Evolutionary conservation across 495 filamentous ascomycete species (phyloP), one percentile per base, ranked within the genome.

Genomic region (Astrocystis sublimbata): DNA sequence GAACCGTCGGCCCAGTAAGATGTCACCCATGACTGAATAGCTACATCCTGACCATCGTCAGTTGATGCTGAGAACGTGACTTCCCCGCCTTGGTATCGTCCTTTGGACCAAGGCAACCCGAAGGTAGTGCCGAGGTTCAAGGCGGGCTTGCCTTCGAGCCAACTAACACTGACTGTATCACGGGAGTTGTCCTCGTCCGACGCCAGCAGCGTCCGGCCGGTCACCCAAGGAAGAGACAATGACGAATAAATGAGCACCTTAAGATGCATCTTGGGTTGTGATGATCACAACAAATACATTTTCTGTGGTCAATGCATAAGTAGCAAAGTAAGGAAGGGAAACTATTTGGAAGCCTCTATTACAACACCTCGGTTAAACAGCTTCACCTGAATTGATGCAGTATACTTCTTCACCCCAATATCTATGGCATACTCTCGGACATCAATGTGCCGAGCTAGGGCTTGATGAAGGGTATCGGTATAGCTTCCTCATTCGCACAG

Each of bases 1-100:
- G 76, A 76, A 28, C 72, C 76, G 62, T 81, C 79, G 8, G 72
- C 69, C 79, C 79, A 81, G 54, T 75, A 75, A 1, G 72, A 76
- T 1, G 71, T 79, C 7, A 74, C 65, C 77, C 78, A 79, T 2
- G 76, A 77, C 55, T 79, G 72, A 7, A 79, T 60, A 5, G 65
- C 64, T 26, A 78, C 65, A 21, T 67, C 46, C 26, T 63, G 38
- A 2, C 68, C 64, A 15, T 58, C 40, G 2, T 68, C 63, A 4
- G 64, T 64, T 36, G 60, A 26, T 23, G 73, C 71, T 10, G 50
- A 65, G 56, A 80, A 76, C 8, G 45, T 58, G 8, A 73, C 76
- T 6, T 68, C 33, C 31, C 69, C 68, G 23, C 70, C 67, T 7
- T 13, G 52, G 60, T 75, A 72, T 53, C 77, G 76, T 3, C 78